These are phyloP conservation scores for Syzygium aromaticum DNA, from an alignment of 345 rosid species.

Conservation along the genomic window DNA sequence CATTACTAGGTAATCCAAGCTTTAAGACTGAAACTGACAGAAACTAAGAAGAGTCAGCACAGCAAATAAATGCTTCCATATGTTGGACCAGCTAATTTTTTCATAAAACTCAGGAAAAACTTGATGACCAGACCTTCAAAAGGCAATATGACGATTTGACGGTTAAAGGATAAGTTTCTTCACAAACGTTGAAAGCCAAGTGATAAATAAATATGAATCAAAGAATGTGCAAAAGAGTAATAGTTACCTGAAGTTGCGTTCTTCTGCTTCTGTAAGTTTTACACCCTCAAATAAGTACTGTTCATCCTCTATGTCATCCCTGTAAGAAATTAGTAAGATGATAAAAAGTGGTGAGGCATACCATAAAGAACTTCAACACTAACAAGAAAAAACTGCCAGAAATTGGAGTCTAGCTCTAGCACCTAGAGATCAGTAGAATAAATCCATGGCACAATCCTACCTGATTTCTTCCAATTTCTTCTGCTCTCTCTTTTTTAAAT, in stretches of 20 bases:
- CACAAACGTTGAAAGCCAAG: background rate
- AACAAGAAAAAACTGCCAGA: background rate
- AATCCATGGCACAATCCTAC: conserved; percentile 16
- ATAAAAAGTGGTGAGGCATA: background rate
- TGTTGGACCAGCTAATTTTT: background rate
- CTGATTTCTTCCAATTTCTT: conserved; percentile 92
- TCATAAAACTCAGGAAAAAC: background rate
- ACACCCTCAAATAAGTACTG: conserved; percentile 72
- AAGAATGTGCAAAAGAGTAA: conserved; percentile 3
- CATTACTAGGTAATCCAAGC: background rate
- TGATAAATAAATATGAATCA: background rate
- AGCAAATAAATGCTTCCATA: background rate
- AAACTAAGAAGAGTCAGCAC: background rate
- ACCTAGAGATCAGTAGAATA: background rate
- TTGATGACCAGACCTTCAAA: background rate
- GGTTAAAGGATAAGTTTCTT: background rate
- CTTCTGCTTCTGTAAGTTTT: conserved; percentile 66
- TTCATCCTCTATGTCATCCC: conserved; percentile 91
- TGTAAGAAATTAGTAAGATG: conserved; percentile 7
- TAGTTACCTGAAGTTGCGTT: conserved; percentile 51
- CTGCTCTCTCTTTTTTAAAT: conserved; percentile 92
- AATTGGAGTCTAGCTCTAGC: background rate
- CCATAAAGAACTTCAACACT: background rate
- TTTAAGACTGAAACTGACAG: background rate
- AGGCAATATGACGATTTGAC: background rate